Conservation (phyloP, 2,329 filamentous ascomycete genomes). For the Fusarium kyushuense region DNA sequence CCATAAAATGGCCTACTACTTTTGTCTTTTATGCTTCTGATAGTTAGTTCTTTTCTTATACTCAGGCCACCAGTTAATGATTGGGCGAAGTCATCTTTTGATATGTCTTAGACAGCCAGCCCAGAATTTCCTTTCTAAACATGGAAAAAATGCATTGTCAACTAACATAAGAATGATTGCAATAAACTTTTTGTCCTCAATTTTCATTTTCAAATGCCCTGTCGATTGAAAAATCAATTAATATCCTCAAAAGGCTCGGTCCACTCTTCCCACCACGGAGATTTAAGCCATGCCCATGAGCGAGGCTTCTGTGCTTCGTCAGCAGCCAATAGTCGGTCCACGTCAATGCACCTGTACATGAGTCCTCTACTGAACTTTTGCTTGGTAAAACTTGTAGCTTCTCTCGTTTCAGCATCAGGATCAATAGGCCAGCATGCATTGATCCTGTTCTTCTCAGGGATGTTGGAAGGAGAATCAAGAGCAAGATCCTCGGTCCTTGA, state of each 20-base stretch:
- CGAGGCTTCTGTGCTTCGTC: background rate
- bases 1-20: too few relatives aligned
- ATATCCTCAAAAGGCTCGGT: background rate
- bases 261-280: background rate
- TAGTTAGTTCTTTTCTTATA: too few relatives aligned
- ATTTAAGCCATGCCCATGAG: background rate
- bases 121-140: too few relatives aligned
- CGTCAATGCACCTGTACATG: background rate
- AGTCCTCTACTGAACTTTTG: conserved; percentile 2
- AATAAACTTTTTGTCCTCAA: too few relatives aligned
- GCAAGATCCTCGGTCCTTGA: background rate
- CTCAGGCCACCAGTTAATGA: too few relatives aligned
- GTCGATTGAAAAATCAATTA: background rate
- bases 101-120: too few relatives aligned
- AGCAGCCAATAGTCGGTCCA: background rate
- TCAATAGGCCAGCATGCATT: background rate
- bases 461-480: background rate
- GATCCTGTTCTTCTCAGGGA: conserved; percentile 13
- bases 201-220: accelerated
- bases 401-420: background rate
- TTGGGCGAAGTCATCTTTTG: too few relatives aligned
- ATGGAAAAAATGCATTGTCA: too few relatives aligned
- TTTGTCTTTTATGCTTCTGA: too few relatives aligned
- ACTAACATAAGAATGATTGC: too few relatives aligned
- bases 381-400: accelerated